These are phyloP conservation scores for Malus asiatica DNA, from an alignment of 306 rosid species.

Conservation along the genomic window DNA sequence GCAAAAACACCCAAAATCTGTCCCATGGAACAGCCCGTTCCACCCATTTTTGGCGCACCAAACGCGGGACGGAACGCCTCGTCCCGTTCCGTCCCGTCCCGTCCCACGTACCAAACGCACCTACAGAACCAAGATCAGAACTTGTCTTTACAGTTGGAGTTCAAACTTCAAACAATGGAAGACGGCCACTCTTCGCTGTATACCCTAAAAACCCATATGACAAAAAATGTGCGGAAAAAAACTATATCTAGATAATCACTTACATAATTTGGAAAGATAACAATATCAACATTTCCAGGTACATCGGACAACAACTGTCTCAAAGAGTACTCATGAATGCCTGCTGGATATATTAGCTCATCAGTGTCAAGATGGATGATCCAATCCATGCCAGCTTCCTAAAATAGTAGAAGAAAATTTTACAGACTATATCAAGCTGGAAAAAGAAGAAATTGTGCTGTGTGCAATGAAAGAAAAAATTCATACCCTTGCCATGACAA, in stretches of 20 bases:
- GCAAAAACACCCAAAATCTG: too few species aligned
- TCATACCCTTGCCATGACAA: slow-evolving; percentile 93
- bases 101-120: too few species aligned
- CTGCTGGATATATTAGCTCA: slow-evolving; percentile 73
- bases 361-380: slow-evolving; percentile 94
- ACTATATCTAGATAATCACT: slow-evolving; percentile 25
- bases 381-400: slow-evolving; percentile 95
- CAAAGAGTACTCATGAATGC: slow-evolving; percentile 70
- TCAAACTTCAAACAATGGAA: background rate
- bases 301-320: slow-evolving; percentile 77
- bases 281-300: slow-evolving; percentile 84
- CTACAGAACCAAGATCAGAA: background rate
- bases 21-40: too few species aligned
- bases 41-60: too few species aligned
- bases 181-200: background rate
- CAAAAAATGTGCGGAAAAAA: background rate
- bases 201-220: background rate
- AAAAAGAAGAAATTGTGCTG: background rate
- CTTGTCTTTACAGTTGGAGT: background rate
- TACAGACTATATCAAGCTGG: background rate
- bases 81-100: too few species aligned
- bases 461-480: slow-evolving; percentile 4
- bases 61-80: too few species aligned
- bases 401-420: slow-evolving; percentile 5
- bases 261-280: slow-evolving; percentile 92